phyloP scores from a whole-genome alignment of 306 rosid genomes.

The Senna tora region DNA sequence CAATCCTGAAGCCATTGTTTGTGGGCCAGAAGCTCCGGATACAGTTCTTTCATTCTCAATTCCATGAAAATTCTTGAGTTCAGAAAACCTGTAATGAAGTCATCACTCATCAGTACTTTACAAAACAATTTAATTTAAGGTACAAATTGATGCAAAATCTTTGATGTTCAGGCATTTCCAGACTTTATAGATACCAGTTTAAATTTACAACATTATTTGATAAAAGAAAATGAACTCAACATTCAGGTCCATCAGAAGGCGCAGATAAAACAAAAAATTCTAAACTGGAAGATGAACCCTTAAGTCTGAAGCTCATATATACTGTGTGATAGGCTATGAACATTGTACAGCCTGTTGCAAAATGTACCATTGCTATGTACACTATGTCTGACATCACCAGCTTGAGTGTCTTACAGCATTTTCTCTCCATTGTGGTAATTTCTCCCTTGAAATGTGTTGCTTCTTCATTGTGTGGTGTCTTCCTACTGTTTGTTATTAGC shows the following conservation, averaged over 20 bases:
- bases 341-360: neutral
- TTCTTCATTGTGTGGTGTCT: neutral
- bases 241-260: constrained; percentile 21
- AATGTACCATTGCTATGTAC: neutral
- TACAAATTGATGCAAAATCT: constrained; percentile 21
- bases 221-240: constrained; percentile 12
- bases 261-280: neutral
- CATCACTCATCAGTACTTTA: constrained; percentile 29
- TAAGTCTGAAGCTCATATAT: neutral
- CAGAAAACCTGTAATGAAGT: constrained; percentile 62
- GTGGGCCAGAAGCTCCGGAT: constrained; percentile 64
- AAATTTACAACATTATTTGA: constrained; percentile 11
- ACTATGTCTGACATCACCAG: neutral
- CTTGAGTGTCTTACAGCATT: neutral
- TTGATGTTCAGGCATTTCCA: neutral
- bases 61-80: constrained; percentile 78
- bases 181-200: constrained; percentile 8
- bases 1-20: constrained; percentile 79
- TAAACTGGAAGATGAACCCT: neutral
- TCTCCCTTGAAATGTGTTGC: too few species aligned
- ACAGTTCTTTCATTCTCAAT: constrained; percentile 74
- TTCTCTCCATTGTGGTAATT: neutral
- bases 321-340: neutral
- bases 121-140: constrained; percentile 16
- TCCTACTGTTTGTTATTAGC: neutral